Evolutionary conservation across 1,139 yeast species (phyloP), one percentile per base, ranked within the genome.

Genomic region (Yamadazyma triangularis): DNA sequence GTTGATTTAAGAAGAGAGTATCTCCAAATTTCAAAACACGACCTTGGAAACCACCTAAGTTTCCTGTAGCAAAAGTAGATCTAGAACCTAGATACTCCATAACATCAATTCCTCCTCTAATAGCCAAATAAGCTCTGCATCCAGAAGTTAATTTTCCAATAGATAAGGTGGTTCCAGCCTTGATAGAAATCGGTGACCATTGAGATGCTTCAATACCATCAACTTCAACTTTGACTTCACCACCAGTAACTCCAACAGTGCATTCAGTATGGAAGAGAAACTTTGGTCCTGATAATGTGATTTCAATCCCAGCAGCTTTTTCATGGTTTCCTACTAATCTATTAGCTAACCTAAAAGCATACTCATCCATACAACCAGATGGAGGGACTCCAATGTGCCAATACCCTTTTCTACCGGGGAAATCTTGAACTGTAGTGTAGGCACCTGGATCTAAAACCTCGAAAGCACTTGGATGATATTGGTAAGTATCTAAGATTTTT

Each of bases 371-470:
- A 41, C 97, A 96, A 28, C 98, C 98, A 23, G 96, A 86, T 8
- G 97, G 97, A 19, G 98, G 98, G 34, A 91, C 96, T 55, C 98
- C 98, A 46, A 83, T 63, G 44, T 68, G 71, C 97, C 97, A 91
- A 55, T 82, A 75, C 10, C 89, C 83, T 37, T 70, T 70, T 66
- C 97, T 80, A 36, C 97, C 97, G 10, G 97, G 97, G 55, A 78
- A 89, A 58, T 89, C 97, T 64, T 91, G 97, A 30, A 89, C 91
- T 3, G 96, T 84, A 24, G 97, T 88, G 58, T 86, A 85, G 25
- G 96, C 91, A 51, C 97, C 97, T 2, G 97, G 96, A 28, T 75
- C 63, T 26, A 82, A 56, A 26, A 91, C 73, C 58, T 89, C 97
- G 56, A 88, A 71, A 3, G 96, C 96, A 37, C 74, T 72, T 12